Conservation (phyloP, 495 filamentous ascomycete genomes). For the Barbatosphaeria neglecta region DNA sequence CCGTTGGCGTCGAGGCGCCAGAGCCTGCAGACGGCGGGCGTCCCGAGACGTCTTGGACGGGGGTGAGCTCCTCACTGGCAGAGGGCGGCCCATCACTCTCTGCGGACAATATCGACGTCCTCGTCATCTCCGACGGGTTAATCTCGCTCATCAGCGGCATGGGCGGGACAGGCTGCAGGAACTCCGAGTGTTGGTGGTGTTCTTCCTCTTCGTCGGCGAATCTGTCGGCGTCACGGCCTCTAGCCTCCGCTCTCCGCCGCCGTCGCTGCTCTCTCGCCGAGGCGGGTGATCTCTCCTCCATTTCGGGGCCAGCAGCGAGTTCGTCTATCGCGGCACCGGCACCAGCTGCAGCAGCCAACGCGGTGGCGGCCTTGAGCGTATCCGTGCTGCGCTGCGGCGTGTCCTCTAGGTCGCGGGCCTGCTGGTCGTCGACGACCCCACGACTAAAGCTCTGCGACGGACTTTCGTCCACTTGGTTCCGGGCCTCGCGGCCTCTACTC, state of each 20-base stretch:
- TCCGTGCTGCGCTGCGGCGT: constrained; percentile 29
- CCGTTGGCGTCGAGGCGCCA: constrained; percentile 25
- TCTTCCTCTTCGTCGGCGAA: constrained; percentile 24
- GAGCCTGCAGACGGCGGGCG: constrained; percentile 31
- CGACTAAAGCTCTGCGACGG: constrained; percentile 30
- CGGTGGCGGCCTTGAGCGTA: constrained; percentile 24
- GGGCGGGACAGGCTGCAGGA: constrained; percentile 40
- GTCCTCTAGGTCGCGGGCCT: constrained; percentile 20
- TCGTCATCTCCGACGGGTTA: constrained; percentile 71
- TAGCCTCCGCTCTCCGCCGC: constrained; percentile 29
- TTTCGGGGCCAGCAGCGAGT: constrained; percentile 7
- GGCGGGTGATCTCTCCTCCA: constrained; percentile 24
- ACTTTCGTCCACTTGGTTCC: constrained; percentile 48
- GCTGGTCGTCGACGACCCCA: constrained; percentile 23
- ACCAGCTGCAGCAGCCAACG: constrained; percentile 22
- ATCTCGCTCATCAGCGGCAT: constrained; percentile 82
- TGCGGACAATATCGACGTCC: constrained; percentile 78
- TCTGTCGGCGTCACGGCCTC: constrained; percentile 23
- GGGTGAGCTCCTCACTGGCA: constrained; percentile 42
- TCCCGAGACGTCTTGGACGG: constrained; percentile 44
- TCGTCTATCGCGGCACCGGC: background rate
- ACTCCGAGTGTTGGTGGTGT: constrained; percentile 11
- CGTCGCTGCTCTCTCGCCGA: constrained; percentile 34
- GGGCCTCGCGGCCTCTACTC: constrained; percentile 37
- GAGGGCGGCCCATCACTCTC: constrained; percentile 62